Conservation (phyloP, 139 green algal species). For the Parachlorella kessleri region DNA sequence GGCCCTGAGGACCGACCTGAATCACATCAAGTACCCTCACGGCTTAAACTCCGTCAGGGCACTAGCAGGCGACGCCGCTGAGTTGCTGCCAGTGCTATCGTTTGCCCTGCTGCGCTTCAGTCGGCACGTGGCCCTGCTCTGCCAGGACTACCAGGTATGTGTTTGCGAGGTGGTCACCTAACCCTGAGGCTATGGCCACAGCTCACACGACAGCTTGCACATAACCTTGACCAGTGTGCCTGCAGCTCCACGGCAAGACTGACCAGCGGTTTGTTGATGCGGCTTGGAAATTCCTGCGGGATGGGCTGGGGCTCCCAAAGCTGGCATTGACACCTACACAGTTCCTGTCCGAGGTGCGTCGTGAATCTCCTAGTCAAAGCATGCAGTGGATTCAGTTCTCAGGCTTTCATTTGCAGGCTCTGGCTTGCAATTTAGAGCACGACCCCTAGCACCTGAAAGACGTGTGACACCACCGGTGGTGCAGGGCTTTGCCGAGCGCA, state of each 20-base stretch:
- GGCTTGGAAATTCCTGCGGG: constrained; percentile 63
- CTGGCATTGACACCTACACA: constrained; percentile 65
- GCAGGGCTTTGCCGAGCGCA: constrained; percentile 82
- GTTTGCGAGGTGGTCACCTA: neutral
- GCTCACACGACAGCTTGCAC: no score
- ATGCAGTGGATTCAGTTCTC: no score
- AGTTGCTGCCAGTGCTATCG: constrained; percentile 62
- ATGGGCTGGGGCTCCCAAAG: constrained; percentile 60
- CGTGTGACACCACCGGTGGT: no score
- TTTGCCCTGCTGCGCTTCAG: constrained; percentile 66
- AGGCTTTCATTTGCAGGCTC: no score
- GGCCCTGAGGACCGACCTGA: neutral
- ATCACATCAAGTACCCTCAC: neutral
- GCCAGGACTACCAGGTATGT: neutral
- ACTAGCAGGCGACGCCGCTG: constrained; percentile 53
- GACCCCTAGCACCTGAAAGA: no score
- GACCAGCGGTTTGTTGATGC: constrained; percentile 74
- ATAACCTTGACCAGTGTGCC: no score
- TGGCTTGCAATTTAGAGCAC: no score
- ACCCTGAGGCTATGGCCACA: neutral
- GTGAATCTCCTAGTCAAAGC: no score
- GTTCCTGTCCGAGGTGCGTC: constrained; percentile 72
- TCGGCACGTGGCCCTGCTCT: constrained; percentile 46
- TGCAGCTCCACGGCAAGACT: constrained; percentile 75
- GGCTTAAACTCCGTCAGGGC: neutral